Evolutionary conservation across 2,329 filamentous ascomycete genomes (phyloP).

Genomic region (Epichloe gansuensis): DNA sequence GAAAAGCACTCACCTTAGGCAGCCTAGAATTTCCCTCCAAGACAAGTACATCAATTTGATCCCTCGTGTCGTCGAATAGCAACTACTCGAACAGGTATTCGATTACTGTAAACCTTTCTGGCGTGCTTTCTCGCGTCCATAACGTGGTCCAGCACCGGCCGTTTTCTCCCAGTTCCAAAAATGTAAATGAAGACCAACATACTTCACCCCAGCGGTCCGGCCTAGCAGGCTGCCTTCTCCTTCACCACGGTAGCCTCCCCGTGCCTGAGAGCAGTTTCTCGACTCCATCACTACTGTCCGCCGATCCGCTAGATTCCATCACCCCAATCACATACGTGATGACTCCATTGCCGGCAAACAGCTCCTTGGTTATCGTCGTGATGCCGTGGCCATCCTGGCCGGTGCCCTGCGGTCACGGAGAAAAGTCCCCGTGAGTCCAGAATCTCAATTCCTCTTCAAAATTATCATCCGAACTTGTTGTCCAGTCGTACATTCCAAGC

Average conservation of each 20-base stretch:
- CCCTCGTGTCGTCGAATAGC: conserved; percentile 26
- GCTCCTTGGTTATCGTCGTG: conserved; percentile 37
- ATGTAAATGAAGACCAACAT: too few relatives aligned
- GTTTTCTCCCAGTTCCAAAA: conserved; percentile 10
- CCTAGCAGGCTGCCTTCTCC: conserved; percentile 40
- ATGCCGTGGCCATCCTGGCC: conserved; percentile 44
- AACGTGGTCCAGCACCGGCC: conserved; percentile 38
- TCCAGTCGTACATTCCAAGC: conserved; percentile 39
- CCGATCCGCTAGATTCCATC: conserved; percentile 44
- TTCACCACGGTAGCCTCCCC: conserved; percentile 39
- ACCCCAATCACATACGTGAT: conserved; percentile 37
- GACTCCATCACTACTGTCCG: conserved; percentile 45
- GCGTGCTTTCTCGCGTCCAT: conserved; percentile 44
- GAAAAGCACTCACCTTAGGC: conserved; percentile 35
- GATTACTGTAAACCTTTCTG: conserved; percentile 38
- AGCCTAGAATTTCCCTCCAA: conserved; percentile 30
- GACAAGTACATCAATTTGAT: conserved; percentile 32
- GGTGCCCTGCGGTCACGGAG: conserved; percentile 38
- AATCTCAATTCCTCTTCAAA: too few relatives aligned
- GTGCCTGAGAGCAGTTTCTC: conserved; percentile 44
- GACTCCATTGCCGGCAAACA: conserved; percentile 34
- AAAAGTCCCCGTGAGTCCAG: conserved; percentile 32
- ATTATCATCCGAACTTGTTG: neutral
- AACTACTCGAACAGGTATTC: conserved; percentile 38
- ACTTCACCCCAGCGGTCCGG: conserved; percentile 32